Base-by-base conservation (phyloP, 768 basidiomycete genomes). In the Symmetrospora coprosmae region DNA sequence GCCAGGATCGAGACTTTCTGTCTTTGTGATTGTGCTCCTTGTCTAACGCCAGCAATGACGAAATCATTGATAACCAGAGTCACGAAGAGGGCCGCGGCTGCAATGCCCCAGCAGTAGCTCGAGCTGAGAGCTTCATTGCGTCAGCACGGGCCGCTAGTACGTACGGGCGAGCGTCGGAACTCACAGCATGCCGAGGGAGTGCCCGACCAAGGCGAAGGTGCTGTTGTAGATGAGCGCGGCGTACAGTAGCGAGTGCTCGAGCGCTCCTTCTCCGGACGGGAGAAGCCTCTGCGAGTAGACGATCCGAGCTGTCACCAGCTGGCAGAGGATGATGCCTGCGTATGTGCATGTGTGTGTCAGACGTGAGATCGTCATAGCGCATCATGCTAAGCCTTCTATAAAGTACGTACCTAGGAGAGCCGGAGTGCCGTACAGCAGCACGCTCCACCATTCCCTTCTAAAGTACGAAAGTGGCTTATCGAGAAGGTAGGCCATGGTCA, bases 381-480 rank as follows among this genome's bases (percentile, higher is more conserved):
- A n/a, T n/a, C n/a, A n/a, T n/a, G n/a, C n/a, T n/a, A n/a, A n/a
- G n/a, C n/a, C n/a, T n/a, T n/a, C n/a, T n/a, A n/a, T n/a, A n/a
- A n/a, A n/a, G n/a, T 13, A 53, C 55, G 30, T 30, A 58, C 87
- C 87, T 14, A 85, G 73, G 14, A 87, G 68, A 0, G 82, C 80
- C 1, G 86, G 78, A 14, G 87, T 85, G 2, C 78, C 85, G 68
- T 87, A 97, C 21, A 94, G 72, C 21, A 77, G 68, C 8, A 91
- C 64, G 11, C 80, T 74, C 9, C 78, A 77, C 65, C 82, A 78
- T 63, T 86, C 86, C 39, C 76, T 78, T 39, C 61, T 34, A 55
- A 8, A 74, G 70, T 90, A 96, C 67, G 85, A 85, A 80, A 92
- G 79, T 0, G 80, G 77, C 71, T 80, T 83, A 7, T 79, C 77